A percentile compares a stretch with the other conserved stretches of the same genome.
Evolutionary conservation across 148 eudicot species (phyloP).

Genomic region (Oxyria digyna): DNA sequence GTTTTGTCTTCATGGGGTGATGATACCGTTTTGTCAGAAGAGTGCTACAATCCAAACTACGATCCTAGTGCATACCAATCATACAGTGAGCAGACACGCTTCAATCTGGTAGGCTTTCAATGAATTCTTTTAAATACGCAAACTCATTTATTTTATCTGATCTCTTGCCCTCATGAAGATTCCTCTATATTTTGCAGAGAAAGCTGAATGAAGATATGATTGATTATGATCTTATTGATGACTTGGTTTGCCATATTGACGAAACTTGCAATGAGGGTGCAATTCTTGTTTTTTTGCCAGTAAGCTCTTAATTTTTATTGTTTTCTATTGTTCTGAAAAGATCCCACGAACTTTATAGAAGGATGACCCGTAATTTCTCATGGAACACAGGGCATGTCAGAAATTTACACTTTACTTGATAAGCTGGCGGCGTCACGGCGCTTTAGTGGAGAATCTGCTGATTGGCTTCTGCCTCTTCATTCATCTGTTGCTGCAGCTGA

Average conservation of each 20-base stretch:
- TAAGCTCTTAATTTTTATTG: slow-evolving; percentile 19
- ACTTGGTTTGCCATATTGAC: slow-evolving; percentile 80
- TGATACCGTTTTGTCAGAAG: slow-evolving; percentile 66
- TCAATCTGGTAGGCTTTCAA: slow-evolving; percentile 55
- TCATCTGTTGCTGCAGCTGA: slow-evolving; percentile 83
- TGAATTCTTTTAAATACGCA: neutral
- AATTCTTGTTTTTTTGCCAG: slow-evolving; percentile 85
- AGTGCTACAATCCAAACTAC: slow-evolving; percentile 57
- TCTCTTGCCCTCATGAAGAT: slow-evolving; percentile 3
- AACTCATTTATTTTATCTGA: slow-evolving; percentile 1
- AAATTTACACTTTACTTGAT: slow-evolving; percentile 61
- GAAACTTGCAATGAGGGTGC: slow-evolving; percentile 81
- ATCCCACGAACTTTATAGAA: neutral
- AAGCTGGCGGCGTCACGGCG: slow-evolving; percentile 66
- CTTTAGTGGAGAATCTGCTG: slow-evolving; percentile 70
- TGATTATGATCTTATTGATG: slow-evolving; percentile 97
- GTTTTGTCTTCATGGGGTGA: slow-evolving; percentile 83
- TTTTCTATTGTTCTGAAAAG: neutral
- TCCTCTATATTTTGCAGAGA: slow-evolving; percentile 32
- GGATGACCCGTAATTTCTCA: slow-evolving; percentile 2
- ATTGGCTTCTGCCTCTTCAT: slow-evolving; percentile 94
- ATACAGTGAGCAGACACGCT: slow-evolving; percentile 71
- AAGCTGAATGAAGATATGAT: slow-evolving; percentile 84
- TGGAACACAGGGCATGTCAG: slow-evolving; percentile 65
- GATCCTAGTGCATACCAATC: slow-evolving; percentile 42